Evolutionary conservation across 176 grass and related monocot genomes (phyloP).

Genomic region (Eremochloa ophiuroides): DNA sequence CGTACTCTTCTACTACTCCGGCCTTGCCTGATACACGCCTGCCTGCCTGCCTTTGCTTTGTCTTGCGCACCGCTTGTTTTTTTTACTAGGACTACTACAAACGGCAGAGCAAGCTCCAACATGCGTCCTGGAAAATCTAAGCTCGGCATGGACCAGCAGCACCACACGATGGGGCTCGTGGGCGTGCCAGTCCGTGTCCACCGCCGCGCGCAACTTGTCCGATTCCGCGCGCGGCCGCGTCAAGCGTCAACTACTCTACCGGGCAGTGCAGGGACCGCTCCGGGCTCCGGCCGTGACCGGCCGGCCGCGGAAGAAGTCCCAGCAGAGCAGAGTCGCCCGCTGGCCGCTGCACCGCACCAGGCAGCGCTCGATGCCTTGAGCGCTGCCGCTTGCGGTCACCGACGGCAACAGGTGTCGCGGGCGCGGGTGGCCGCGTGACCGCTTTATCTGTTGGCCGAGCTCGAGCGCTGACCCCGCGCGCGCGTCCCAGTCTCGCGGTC

Average conservation of each 20-base stretch:
- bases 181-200: not conserved
- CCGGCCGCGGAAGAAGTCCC: slow-evolving; percentile 9
- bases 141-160: not conserved
- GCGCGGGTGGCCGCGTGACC: not conserved
- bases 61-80: not conserved
- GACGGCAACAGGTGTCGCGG: not conserved
- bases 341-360: no score
- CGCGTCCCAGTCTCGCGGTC: not conserved
- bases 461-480: not conserved
- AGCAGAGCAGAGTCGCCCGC: not conserved
- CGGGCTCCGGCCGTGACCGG: no score
- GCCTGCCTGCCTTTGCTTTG: not conserved
- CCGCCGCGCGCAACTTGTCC: not conserved
- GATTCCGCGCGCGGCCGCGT: not conserved
- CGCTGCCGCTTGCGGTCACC: not conserved
- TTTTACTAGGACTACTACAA: no score
- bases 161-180: not conserved
- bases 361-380: no score
- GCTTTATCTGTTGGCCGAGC: not conserved
- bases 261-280: not conserved
- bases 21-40: not conserved
- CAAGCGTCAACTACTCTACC: not conserved
- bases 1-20: not conserved
- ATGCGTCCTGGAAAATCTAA: not conserved
- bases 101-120: not conserved